phyloP scores from a whole-genome alignment of 257 asterid genomes.

The Nicotiana noctiflora region DNA sequence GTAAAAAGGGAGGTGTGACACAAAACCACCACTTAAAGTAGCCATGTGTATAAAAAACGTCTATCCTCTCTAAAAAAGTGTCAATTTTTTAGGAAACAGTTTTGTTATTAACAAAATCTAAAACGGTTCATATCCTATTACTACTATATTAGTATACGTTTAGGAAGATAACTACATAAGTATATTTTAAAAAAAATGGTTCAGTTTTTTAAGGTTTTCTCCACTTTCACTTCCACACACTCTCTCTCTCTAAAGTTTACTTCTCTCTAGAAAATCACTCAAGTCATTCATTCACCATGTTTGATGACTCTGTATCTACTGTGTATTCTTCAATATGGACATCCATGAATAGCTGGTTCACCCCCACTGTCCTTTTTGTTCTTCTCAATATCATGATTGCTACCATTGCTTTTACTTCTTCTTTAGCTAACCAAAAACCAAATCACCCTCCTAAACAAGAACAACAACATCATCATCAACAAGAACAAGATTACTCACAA shows the following conservation, averaged over 20 bases:
- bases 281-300: constrained; percentile 26
- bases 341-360: constrained; percentile 80
- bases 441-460: constrained; percentile 25
- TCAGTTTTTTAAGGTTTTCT: too few species aligned
- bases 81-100: too few species aligned
- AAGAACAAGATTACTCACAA: constrained; percentile 5
- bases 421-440: constrained; percentile 38
- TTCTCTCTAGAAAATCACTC: background rate
- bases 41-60: too few species aligned
- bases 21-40: too few species aligned
- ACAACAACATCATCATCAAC: constrained; percentile 2
- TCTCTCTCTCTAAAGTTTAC: background rate
- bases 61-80: too few species aligned
- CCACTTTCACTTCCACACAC: background rate
- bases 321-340: constrained; percentile 54
- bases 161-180: too few species aligned
- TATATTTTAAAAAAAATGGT: too few species aligned
- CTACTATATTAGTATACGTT: too few species aligned
- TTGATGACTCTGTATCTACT: constrained; percentile 58
- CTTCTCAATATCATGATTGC: constrained; percentile 77
- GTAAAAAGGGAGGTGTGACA: too few species aligned
- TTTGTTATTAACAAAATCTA: too few species aligned
- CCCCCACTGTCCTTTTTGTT: constrained; percentile 75
- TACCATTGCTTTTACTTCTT: constrained; percentile 65
- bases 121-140: too few species aligned